Base-by-base conservation (phyloP, 345 rosid species). In the Luvunga scandens region DNA sequence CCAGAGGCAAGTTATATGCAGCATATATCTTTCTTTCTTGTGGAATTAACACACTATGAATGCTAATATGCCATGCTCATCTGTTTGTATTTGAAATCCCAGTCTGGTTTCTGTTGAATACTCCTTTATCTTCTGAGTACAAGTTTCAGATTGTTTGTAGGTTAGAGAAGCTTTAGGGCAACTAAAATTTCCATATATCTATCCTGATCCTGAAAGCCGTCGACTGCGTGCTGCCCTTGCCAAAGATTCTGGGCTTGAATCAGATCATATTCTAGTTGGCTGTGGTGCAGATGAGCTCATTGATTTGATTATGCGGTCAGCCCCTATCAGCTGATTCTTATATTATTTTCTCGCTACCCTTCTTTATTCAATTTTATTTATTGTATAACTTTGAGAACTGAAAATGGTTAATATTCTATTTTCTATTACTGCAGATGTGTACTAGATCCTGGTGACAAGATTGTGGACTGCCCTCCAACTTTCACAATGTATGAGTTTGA, bases 401-500 rank as follows among this genome's bases (percentile, higher is more conserved):
- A 28, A 22, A 33, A 5, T 62, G 53, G 64, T n/a, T 66, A 61
- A 33, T 36, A 4, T 38, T 57, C 45, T 28, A 1, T 59, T 76
- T 48, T 63, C 36, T 66, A 36, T 67, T 55, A 68, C 53, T 80
- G 60, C 66, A 96, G 99, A 81, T 96, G 98, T 53, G 94, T 95
- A 31, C 83, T 96, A 84, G 98, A 96, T 82, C 99, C 97, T 75
- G 98, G 99, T 50, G 98, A 96, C 82, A 96, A 91, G 87, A 91
- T 96, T 27, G 76, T 96, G 65, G 98, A 96, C 80, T 96, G 99
- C 71, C 99, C 99, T 86, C 99, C 98, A 3, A 96, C 99, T 62
- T 96, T 96, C 78, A 89, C 98, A 48, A 96, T 92, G 99, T 96
- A 96, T 86, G 97, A 87, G 85, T 96, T 96, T 87, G 99, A 96